Evolutionary conservation across 345 rosid genomes (phyloP), one percentile per base, ranked within the genome.

Genomic region (Sisymbrium irio): DNA sequence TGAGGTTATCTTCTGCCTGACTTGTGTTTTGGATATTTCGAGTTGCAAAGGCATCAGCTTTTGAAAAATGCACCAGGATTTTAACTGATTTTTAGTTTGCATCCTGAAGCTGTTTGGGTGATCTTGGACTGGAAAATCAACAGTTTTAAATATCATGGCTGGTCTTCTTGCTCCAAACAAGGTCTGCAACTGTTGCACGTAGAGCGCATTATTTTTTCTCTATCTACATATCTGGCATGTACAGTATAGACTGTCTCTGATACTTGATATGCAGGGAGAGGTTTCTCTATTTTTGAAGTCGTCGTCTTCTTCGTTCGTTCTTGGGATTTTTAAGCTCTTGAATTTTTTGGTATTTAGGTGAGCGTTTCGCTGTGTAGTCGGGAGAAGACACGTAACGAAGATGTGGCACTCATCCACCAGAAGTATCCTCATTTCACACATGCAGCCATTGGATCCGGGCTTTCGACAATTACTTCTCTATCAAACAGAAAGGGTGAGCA

Each of bases 151-250:
- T 87, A 88, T 95, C 73, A 87, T 95, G 22, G 96, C 97, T 25
- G 99, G 99, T 70, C 99, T 95, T 83, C 97, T 95, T 82, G 92
- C 97, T 65, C 99, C 97, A 30, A 97, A 95, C 85, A 82, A 87
- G 93, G 99, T 87, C 47, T 66, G 55, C 40, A 30, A 58, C n/a
- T 58, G 25, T 78, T 45, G 3, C 20, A 32, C n/a, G n/a, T n/a
- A n/a, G n/a, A n/a, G n/a, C n/a, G n/a, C n/a, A n/a, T n/a, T n/a
- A n/a, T 45, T 27, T 22, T 1, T 22, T 22, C 40, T 7, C 50
- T 30, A 49, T 20, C n/a, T n/a, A n/a, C n/a, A n/a, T n/a, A n/a
- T n/a, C 30, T 49, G 9, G 2, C 30, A 3, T 49, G 20, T 2
- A 25, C 40, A 25, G 57, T 17, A 65, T 44, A 13, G 60, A 46